These are phyloP conservation scores for Lichtheimia corymbifera DNA, from an alignment of 371 early-diverging fungal species.

Conservation along the genomic window DNA sequence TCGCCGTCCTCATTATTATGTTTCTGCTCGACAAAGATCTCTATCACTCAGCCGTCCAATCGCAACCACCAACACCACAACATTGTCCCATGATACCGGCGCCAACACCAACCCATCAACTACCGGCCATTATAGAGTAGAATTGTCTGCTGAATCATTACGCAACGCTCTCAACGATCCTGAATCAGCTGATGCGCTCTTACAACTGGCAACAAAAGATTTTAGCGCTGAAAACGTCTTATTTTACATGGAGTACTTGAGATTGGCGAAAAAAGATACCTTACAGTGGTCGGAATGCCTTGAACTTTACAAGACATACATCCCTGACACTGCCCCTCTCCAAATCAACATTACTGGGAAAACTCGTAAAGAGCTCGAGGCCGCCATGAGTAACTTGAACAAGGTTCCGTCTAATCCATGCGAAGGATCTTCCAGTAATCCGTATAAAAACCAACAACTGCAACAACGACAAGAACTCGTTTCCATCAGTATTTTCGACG, in stretches of 20 bases:
- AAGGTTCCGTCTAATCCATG: no score
- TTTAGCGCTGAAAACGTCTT: slow-evolving; percentile 43
- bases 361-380: slow-evolving; percentile 13
- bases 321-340: slow-evolving; percentile 27
- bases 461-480: background rate
- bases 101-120: no score
- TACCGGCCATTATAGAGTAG: no score
- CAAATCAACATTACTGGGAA: slow-evolving; percentile 39
- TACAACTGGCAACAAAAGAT: slow-evolving; percentile 36
- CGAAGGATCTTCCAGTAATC: background rate
- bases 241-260: slow-evolving; percentile 34
- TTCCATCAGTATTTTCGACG: slow-evolving; percentile 23
- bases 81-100: no score
- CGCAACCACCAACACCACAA: no score
- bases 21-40: no score
- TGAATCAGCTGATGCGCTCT: slow-evolving; percentile 17
- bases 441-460: background rate
- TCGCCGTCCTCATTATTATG: no score
- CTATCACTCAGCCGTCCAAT: no score
- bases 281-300: slow-evolving; percentile 11
- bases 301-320: slow-evolving; percentile 34
- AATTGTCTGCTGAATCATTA: slow-evolving; percentile 12
- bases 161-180: slow-evolving; percentile 21
- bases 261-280: slow-evolving; percentile 7
- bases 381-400: background rate